Evolutionary conservation across 2,329 filamentous ascomycete genomes (phyloP).

Genomic region (Stachybotrys echinatus): DNA sequence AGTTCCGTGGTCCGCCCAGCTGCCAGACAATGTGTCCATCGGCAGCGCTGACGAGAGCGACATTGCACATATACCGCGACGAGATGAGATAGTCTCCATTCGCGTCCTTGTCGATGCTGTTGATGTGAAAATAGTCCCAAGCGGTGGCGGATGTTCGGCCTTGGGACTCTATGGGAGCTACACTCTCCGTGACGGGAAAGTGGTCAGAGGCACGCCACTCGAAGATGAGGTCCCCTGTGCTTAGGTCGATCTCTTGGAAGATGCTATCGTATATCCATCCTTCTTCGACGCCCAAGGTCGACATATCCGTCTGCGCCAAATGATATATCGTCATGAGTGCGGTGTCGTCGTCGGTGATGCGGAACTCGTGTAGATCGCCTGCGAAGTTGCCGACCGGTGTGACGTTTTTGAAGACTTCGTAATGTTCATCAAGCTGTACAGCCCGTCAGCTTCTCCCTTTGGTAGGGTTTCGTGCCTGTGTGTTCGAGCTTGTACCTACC

Average conservation of each 20-base stretch:
- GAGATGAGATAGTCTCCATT: constrained; percentile 22
- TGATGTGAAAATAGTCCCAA: constrained; percentile 24
- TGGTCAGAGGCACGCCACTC: constrained; percentile 25
- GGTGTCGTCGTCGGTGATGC: constrained; percentile 31
- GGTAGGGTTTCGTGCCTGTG: neutral
- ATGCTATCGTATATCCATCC: constrained; percentile 24
- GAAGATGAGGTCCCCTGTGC: constrained; percentile 38
- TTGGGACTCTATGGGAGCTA: constrained; percentile 5
- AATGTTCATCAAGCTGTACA: constrained; percentile 21
- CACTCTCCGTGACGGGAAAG: constrained; percentile 13
- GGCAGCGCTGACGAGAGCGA: constrained; percentile 26
- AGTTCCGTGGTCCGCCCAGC: constrained; percentile 40
- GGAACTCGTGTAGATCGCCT: constrained; percentile 31
- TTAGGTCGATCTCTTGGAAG: constrained; percentile 35
- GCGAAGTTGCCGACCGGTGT: constrained; percentile 13
- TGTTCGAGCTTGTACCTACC: constrained; percentile 19
- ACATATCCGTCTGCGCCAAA: constrained; percentile 16
- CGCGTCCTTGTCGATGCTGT: constrained; percentile 31
- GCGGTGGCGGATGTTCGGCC: constrained; percentile 5
- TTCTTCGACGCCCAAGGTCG: constrained; percentile 12
- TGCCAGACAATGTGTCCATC: constrained; percentile 48
- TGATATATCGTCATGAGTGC: constrained; percentile 34
- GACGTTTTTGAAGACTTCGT: constrained; percentile 20
- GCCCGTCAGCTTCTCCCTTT: neutral
- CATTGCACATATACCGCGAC: constrained; percentile 12